Base-by-base conservation (phyloP, 2,329 filamentous ascomycete genomes). In the Xylaria sp. region DNA sequence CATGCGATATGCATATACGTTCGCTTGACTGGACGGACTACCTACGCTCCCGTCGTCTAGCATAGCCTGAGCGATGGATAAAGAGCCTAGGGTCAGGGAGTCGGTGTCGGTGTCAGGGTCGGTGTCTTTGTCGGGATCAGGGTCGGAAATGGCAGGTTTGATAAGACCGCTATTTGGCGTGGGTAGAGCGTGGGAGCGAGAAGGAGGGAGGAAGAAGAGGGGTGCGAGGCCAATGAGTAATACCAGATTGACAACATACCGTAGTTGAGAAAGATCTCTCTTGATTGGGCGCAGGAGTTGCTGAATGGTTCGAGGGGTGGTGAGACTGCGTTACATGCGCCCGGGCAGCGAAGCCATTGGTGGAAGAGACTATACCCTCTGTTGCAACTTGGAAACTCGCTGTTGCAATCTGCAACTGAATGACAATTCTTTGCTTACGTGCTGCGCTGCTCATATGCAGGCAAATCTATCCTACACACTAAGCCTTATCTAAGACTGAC, bases 381-480 rank as follows among this genome's bases (percentile, higher is more conserved):
- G 63, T 66, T 69, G 67, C 64, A 53, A 69, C 44, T 59, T 20
- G 63, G 20, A 38, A 63, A 63, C 56, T 20, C 20, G 26, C 46
- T 67, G 67, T 69, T 69, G 67, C 65, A 46, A 69, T 69, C 67
- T 67, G 60, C 57, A 67, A 69, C 65, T 64, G 67, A 46, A 69
- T 69, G 67, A 69, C 67, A 69, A 61, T 67, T 69, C 44, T 53
- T 64, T 61, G 64, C 67, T 67, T 63, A 69, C 64, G 59, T 64
- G 49, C 57, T 54, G 38, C 40, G 49, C 57, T 54, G 38, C 40
- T 51, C 40, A 31, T 44, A 54, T 63, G 63, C 60, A 59, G 48
- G 59, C 58, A 56, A 20, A 58, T 44, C 42, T 60, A 46, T 49
- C 26, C 1, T 64, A 69, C 65, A 62, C 64, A 62, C 67, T 69